Conservation (phyloP, 129 eudicot species). For the Tagetes patula region DNA sequence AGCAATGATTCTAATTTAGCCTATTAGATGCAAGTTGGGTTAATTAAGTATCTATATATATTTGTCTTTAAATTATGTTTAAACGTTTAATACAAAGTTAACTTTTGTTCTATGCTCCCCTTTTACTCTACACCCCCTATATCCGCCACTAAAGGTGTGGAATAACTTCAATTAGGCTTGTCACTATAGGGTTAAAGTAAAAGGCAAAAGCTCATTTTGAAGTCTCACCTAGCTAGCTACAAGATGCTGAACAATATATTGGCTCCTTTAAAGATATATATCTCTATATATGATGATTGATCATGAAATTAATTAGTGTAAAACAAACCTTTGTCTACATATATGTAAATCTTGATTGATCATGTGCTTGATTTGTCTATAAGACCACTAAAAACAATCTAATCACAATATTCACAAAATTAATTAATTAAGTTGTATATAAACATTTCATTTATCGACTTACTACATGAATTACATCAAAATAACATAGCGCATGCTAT, state of each 20-base stretch:
- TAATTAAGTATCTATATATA: not conserved
- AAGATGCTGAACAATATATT: not conserved
- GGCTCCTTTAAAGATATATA: not conserved
- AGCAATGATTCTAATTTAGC: not conserved
- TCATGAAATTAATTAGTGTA: not conserved
- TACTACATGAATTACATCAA: conserved; percentile 48
- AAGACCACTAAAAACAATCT: not conserved
- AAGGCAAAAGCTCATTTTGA: not conserved
- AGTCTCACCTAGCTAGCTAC: not conserved
- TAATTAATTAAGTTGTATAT: not conserved
- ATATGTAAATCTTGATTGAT: not conserved
- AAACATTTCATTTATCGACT: not conserved
- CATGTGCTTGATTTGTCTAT: not conserved
- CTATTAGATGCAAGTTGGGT: not conserved
- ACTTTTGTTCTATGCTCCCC: conserved; percentile 27
- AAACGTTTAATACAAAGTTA: conserved; percentile 13
- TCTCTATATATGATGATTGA: not conserved
- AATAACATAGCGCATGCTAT: conserved; percentile 73
- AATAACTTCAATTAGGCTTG: conserved; percentile 20
- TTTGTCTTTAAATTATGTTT: conserved; percentile 15
- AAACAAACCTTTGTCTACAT: not conserved
- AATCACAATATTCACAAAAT: not conserved
- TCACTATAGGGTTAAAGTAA: not conserved
- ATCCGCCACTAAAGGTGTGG: conserved; percentile 11
- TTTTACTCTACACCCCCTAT: not conserved